phyloP scores from a whole-genome alignment of 805 yeast species.

The Geotrichum ghanense region DNA sequence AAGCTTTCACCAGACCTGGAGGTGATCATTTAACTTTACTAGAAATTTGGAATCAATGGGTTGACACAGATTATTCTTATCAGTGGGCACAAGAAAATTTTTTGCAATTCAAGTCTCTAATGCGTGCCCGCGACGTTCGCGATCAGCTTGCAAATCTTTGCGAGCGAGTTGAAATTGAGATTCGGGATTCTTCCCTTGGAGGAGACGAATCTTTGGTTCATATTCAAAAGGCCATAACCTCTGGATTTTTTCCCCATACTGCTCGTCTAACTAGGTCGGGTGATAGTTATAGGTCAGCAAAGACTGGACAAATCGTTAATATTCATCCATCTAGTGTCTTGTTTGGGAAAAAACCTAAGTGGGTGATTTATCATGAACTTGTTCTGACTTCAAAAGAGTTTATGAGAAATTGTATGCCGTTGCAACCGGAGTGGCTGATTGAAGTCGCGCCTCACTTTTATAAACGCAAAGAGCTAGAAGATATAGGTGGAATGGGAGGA shows the following conservation, averaged over 20 bases:
- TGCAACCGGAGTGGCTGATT: constrained; percentile 74
- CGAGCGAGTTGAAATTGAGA: constrained; percentile 31
- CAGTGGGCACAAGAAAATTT: constrained; percentile 75
- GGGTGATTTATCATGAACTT: constrained; percentile 71
- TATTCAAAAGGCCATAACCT: constrained; percentile 45
- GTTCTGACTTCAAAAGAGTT: constrained; percentile 79
- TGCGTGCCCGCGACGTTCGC: constrained; percentile 69
- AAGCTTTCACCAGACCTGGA: constrained; percentile 65
- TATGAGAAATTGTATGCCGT: constrained; percentile 78
- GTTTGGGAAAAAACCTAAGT: constrained; percentile 53
- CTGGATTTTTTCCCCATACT: constrained; percentile 35
- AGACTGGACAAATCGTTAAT: constrained; percentile 54
- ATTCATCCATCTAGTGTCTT: constrained; percentile 83
- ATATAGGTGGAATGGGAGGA: not conserved
- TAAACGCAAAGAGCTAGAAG: constrained; percentile 3
- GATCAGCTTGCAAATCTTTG: constrained; percentile 57
- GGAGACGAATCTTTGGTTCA: constrained; percentile 42
- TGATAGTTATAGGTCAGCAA: constrained; percentile 57
- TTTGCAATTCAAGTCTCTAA: constrained; percentile 67
- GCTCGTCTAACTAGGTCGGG: constrained; percentile 50
- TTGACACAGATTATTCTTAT: constrained; percentile 40
- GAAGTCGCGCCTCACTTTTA: constrained; percentile 34
- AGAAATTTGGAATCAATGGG: constrained; percentile 75
- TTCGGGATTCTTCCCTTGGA: constrained; percentile 60
- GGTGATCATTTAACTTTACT: constrained; percentile 76